phyloP scores from a whole-genome alignment of 1,284 basidiomycete genomes.

The Ceratorhiza oryzae-sativae region DNA sequence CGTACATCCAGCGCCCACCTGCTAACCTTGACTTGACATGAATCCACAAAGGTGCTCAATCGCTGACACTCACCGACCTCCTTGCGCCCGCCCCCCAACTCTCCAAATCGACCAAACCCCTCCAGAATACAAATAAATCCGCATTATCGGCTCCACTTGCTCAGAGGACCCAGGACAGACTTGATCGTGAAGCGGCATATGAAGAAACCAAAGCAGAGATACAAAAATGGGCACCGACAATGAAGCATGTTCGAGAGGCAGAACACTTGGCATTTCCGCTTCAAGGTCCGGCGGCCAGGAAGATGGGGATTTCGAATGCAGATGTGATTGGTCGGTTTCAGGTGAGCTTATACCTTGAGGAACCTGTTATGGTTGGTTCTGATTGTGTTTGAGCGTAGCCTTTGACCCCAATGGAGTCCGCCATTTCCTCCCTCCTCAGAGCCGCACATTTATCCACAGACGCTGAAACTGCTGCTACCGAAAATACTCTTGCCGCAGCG shows the following conservation, averaged over 20 bases:
- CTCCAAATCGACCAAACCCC: slow-evolving; percentile 71
- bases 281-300: slow-evolving; percentile 66
- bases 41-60: slow-evolving; percentile 50
- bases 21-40: neutral
- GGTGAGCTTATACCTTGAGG: slow-evolving; percentile 59
- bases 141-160: slow-evolving; percentile 86
- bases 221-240: slow-evolving; percentile 91
- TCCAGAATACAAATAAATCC: slow-evolving; percentile 59
- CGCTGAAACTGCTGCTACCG: slow-evolving; percentile 75
- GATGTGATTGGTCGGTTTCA: slow-evolving; percentile 84
- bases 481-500: slow-evolving; percentile 63
- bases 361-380: neutral
- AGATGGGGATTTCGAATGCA: slow-evolving; percentile 66
- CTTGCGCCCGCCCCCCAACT: slow-evolving; percentile 49
- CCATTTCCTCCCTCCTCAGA: slow-evolving; percentile 77
- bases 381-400: slow-evolving; percentile 56
- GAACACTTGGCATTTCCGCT: slow-evolving; percentile 93
- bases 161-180: slow-evolving; percentile 82
- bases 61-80: slow-evolving; percentile 63
- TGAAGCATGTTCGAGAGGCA: slow-evolving; percentile 82
- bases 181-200: slow-evolving; percentile 94
- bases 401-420: slow-evolving; percentile 77
- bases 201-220: slow-evolving; percentile 92
- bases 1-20: slow-evolving; percentile 51
- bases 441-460: slow-evolving; percentile 77